Base-by-base conservation (phyloP, 116 monocot species). In the Dioscorea cayenensis region DNA sequence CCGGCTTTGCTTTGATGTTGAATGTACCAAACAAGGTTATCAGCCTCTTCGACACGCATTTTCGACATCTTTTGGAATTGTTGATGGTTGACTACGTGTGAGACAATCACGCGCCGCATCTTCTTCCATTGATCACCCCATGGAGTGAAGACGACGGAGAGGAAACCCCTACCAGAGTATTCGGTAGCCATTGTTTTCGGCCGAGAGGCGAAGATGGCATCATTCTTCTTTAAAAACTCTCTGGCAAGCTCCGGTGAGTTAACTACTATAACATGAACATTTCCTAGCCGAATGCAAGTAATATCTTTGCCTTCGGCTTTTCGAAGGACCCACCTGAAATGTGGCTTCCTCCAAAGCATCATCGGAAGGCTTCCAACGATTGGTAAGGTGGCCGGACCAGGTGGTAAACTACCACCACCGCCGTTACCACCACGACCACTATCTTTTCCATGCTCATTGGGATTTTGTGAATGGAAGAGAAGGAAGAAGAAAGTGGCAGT, bases 111-210 rank as follows among this genome's bases (percentile, higher is more conserved):
- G 29, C 80, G 18, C 28, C 80, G 49, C 80, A 80, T 80, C 80
- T 80, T 80, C 80, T 75, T 80, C 80, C 80, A 80, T 21, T 80
- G 80, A 21, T 75, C 75, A 2, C 71, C 66, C 66, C 11, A 48
- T 6, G 80, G 80, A 19, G 67, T 10, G 28, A 78, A 19, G 17
- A 49, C 72, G 5, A 72, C 36, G n/a, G 78, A 66, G 27, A 66
- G 66, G 66, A 28, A 78, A 13, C 66, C 60, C 25, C 72, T 52
- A 32, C 66, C 29, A 7, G 66, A 32, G 78, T 66, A 49, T 43
- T 49, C 60, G 60, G 78, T 67, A 20, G 21, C 72, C 58, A 78
- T 67, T 18, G 78, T 78, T 11, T 60, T 2, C n/a, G 78, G 78
- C 11, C 78, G 65, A 4, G 65, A 55, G 10, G 69, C 68, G 72